A percentile compares a stretch with the other conserved stretches of the same genome.
These are phyloP conservation scores for Luffa acutangula DNA, from an alignment of 306 rosid species.

Conservation along the genomic window DNA sequence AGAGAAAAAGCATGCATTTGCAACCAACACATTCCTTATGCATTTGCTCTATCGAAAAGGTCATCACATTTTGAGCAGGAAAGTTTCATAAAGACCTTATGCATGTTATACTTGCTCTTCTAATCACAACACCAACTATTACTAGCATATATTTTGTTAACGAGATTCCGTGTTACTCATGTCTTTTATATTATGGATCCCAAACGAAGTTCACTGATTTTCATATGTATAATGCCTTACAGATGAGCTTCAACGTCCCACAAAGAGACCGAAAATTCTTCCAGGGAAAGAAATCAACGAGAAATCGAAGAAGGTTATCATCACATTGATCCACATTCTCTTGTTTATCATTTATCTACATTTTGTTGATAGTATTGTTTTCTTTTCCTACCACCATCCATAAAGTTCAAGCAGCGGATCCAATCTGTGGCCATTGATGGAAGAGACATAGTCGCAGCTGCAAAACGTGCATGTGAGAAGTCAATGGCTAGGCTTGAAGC, in stretches of 20 bases:
- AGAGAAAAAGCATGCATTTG: neutral
- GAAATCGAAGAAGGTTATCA: constrained; percentile 77
- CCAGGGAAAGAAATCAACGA: constrained; percentile 68
- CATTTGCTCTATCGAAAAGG: neutral
- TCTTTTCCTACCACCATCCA: constrained; percentile 13
- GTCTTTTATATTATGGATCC: neutral
- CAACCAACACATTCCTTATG: neutral
- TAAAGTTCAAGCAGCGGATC: constrained; percentile 51
- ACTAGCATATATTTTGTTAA: neutral
- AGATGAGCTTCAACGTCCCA: constrained; percentile 54
- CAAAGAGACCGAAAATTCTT: constrained; percentile 59
- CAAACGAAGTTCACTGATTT: constrained; percentile 11
- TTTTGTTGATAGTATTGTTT: neutral
- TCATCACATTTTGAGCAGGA: neutral
- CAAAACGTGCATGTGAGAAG: constrained; percentile 37
- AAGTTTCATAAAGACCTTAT: neutral
- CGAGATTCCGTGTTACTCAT: neutral
- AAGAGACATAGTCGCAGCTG: constrained; percentile 42
- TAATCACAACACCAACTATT: neutral
- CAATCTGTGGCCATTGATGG: constrained; percentile 52
- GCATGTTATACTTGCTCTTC: neutral
- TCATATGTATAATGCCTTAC: constrained; percentile 19
- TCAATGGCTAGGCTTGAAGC: constrained; percentile 57
- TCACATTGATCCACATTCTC: neutral
- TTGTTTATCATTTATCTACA: neutral